Percentiles rank a stretch among this genome's conserved stretches.
Conservation (phyloP, 2,329 filamentous ascomycete genomes). For the Aspergillus tamarii region DNA sequence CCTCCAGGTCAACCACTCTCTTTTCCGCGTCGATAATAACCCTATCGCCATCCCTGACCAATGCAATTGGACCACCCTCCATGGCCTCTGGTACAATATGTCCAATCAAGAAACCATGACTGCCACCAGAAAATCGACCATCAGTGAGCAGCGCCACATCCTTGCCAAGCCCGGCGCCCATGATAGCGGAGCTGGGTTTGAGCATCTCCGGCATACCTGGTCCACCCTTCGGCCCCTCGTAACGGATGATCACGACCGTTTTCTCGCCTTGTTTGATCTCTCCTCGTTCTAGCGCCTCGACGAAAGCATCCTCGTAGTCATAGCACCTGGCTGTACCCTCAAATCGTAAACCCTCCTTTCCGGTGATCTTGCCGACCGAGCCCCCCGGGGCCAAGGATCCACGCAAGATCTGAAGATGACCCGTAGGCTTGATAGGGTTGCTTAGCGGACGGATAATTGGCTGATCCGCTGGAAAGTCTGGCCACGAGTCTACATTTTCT, state of each 20-base stretch:
- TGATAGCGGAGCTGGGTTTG: conserved; percentile 71
- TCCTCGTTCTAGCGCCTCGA: conserved; percentile 67
- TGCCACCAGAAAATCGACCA: conserved; percentile 47
- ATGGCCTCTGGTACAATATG: conserved; percentile 25
- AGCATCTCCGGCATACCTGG: conserved; percentile 74
- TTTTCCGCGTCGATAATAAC: conserved; percentile 16
- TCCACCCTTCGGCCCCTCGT: conserved; percentile 53
- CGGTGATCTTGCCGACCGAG: conserved; percentile 75
- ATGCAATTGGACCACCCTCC: conserved; percentile 16
- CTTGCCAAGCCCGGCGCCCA: conserved; percentile 69
- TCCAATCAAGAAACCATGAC: conserved; percentile 44
- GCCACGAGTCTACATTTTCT: conserved; percentile 61
- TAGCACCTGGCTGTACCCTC: conserved; percentile 71
- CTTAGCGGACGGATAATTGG: conserved; percentile 69
- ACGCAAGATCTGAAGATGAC: conserved; percentile 73
- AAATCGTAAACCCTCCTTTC: conserved; percentile 71
- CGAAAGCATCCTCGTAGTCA: conserved; percentile 70
- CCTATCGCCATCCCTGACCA: conserved; percentile 13
- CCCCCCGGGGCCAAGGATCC: conserved; percentile 73
- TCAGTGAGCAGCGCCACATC: conserved; percentile 40
- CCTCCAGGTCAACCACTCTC: conserved; percentile 13
- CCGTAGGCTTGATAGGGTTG: conserved; percentile 70
- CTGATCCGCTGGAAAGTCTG: conserved; percentile 69
- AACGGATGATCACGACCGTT: conserved; percentile 75
- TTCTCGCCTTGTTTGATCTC: conserved; percentile 76